Evolutionary conservation across 1,284 basidiomycete species (phyloP), one percentile per base, ranked within the genome.

Genomic region (Leccinum subfulvum): DNA sequence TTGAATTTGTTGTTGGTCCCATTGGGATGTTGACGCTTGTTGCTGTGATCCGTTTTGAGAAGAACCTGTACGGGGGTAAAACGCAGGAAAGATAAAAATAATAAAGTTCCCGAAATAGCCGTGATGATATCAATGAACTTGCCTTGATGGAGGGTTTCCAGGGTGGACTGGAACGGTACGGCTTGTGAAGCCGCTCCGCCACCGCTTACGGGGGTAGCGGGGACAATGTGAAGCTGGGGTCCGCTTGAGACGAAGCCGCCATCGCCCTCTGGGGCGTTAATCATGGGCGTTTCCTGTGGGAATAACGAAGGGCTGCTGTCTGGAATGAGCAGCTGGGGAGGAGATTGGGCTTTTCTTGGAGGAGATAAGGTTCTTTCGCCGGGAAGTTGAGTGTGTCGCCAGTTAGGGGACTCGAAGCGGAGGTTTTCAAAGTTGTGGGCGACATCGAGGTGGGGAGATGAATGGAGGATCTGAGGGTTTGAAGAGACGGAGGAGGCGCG

Each of bases 161-260:
- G 70, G 47, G 77, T 76, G 44, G 78, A 74, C 67, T 82, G 81
- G 76, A 85, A 88, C 37, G 82, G 79, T 41, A 78, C 80, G 35
- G 77, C 72, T 62, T 81, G 79, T 21, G 77, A 75, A 57, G 76
- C 77, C 30, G 77, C 80, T 52, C 77, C 84, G 28, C 84, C 86
- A 44, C 85, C 87, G 65, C 82, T 84, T 62, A 92, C 80, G 8
- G 90, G 91, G 2, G 90, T 92, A n/a, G 90, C 89, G 30, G 90
- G 90, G 6, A 91, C 89, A 64, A 92, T 86, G 68, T 91, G 84
- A 66, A 92, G 80, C 57, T 82, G 82, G 1, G 88, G 88, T 0
- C 87, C 86, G 3, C 78, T 71, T 14, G 72, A 72, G 58, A 77
- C 73, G 56, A 80, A 75, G n/a, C 77, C 77, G 47, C 81, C 85